Base-by-base conservation (phyloP, 768 basidiomycete species). In the Boletus subparvulus region DNA sequence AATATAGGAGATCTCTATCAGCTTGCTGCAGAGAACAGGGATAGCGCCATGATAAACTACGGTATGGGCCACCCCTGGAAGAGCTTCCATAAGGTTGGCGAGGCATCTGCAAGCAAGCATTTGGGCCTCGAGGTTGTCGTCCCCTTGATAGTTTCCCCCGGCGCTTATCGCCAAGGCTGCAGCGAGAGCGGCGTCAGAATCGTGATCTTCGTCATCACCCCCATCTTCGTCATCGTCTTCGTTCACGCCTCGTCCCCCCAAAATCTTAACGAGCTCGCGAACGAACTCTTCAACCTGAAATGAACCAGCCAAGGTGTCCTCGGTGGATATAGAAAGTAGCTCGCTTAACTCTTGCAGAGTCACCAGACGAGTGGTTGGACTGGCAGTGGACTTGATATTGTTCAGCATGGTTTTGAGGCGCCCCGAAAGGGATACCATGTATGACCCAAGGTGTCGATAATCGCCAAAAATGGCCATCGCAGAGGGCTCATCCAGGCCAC, bases 11-110 rank as follows among this genome's bases (percentile, higher is more conserved):
- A 99, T 99, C 74, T 97, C 93, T 70, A 93, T 86, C 58, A 99
- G 77, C 73, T 99, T 98, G 82, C 90, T 90, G 83, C 96, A 98
- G 46, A 99, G 81, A 33, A 96, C 94, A 17, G 94, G 94, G 55
- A 99, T 95, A 17, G 96, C 97, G n/a, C 96, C 96, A 66, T 96
- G 92, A 71, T 97, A 92, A 39, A 98, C 96, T 64, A 99, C 88
- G 44, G 93, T 94, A 68, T 98, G 94, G n/a, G 94, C 93, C 41
- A 94, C 90, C 26, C 95, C 94, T 17, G 97, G 97, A 21, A 98
- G 80, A n/a, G 94, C 96, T 73, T 98, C 97, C 93, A 98, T 95
- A 53, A 99, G 80, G 71, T 99, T 98, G 47, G 95, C 96, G 50
- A 99, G 79, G 70, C 97, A 99, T 60, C 97, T 82, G 73, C 95